A percentile compares a stretch with the other conserved stretches of the same genome.
phyloP scores from a whole-genome alignment of 2,329 filamentous ascomycete genomes.

The Penicillium sclerotiorum region DNA sequence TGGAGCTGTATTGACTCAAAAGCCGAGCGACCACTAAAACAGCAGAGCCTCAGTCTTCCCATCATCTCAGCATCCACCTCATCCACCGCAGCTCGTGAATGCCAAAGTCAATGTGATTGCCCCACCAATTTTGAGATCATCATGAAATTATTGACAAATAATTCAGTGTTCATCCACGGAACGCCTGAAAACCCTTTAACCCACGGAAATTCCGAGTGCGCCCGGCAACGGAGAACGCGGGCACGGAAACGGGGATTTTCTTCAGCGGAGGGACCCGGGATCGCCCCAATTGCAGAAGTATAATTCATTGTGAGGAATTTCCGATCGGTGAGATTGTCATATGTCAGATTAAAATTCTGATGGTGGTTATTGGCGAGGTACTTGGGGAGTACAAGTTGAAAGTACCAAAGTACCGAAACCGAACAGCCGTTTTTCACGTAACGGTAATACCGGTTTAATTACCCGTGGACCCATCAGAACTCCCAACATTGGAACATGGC shows the following conservation, averaged over 20 bases:
- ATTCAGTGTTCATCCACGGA: neutral
- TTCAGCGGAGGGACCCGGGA: slow-evolving; percentile 6
- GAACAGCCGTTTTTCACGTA: too few relatives aligned
- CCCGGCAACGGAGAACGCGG: slow-evolving; percentile 10
- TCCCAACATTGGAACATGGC: too few relatives aligned
- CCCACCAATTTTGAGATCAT: too few relatives aligned
- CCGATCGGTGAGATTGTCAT: neutral
- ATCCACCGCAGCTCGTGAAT: neutral
- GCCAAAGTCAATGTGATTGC: too few relatives aligned
- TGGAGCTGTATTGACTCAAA: neutral
- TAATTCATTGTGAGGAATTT: neutral
- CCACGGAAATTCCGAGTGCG: neutral
- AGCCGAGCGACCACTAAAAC: neutral
- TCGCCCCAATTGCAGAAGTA: neutral
- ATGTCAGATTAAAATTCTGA: neutral
- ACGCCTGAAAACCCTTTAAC: neutral
- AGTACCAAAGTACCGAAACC: too few relatives aligned
- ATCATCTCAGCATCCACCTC: neutral
- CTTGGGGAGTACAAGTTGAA: too few relatives aligned
- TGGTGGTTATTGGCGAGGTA: neutral
- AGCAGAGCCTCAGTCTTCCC: neutral
- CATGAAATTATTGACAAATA: too few relatives aligned
- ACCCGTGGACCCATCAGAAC: too few relatives aligned
- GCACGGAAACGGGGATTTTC: slow-evolving; percentile 8
- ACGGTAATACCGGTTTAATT: too few relatives aligned